These are phyloP conservation scores for Yamadazyma blattariae DNA, from an alignment of 1,139 yeast species.

Conservation along the genomic window DNA sequence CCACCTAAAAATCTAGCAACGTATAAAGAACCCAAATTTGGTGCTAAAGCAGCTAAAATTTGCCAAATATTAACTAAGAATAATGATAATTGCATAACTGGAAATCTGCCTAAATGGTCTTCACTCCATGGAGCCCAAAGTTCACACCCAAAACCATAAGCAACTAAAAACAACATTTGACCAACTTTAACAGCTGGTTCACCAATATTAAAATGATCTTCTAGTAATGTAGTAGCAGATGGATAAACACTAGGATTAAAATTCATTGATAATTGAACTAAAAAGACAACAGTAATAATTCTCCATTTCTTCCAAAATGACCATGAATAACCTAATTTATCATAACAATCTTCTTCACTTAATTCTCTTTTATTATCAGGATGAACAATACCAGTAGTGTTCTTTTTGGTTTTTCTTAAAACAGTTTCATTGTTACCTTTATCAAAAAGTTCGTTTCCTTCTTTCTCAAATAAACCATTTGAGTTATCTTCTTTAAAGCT, in stretches of 20 bases:
- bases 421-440: slow-evolving; percentile 1
- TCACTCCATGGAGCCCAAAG: slow-evolving; percentile 43
- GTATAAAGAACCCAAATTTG: slow-evolving; percentile 27
- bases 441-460: neutral
- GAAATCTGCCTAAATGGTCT: slow-evolving; percentile 33
- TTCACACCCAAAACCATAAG: slow-evolving; percentile 39
- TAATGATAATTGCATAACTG: slow-evolving; percentile 30
- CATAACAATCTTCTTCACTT: slow-evolving; percentile 30
- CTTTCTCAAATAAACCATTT: slow-evolving; percentile 5
- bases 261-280: slow-evolving; percentile 39
- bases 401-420: slow-evolving; percentile 4
- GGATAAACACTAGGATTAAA: slow-evolving; percentile 35
- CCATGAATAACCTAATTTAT: slow-evolving; percentile 27
- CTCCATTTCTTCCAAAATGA: slow-evolving; percentile 30
- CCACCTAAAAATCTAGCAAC: slow-evolving; percentile 30
- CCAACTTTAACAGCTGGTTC: slow-evolving; percentile 29
- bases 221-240: slow-evolving; percentile 22
- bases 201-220: slow-evolving; percentile 26
- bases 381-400: slow-evolving; percentile 11
- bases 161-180: slow-evolving; percentile 32
- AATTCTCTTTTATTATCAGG: slow-evolving; percentile 24
- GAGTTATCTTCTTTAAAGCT: slow-evolving; percentile 9
- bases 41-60: slow-evolving; percentile 31
- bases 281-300: slow-evolving; percentile 27
- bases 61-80: slow-evolving; percentile 36